Evolutionary conservation across 352 stramenopile genomes (phyloP).

Genomic region (Detonula confervacea): DNA sequence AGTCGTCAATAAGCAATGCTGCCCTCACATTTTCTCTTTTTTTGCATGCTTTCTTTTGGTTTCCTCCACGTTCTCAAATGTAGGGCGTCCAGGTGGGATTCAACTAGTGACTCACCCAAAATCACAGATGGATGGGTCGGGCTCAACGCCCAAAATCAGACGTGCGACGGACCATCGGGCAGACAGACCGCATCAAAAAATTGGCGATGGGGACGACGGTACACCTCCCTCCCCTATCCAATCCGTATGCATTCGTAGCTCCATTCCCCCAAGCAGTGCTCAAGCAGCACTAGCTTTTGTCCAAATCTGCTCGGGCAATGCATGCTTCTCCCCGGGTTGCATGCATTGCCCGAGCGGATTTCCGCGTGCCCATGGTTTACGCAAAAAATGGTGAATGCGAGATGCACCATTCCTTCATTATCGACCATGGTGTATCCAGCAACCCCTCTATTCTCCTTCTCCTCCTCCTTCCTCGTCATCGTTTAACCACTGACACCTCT

Average conservation of each 20-base stretch:
- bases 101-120: neutral
- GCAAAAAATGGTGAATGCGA: neutral
- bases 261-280: neutral
- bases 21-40: too few relatives aligned
- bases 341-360: neutral
- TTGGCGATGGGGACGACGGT: neutral
- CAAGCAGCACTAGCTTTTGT: neutral
- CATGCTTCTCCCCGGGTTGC: neutral
- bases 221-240: neutral
- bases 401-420: neutral
- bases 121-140: neutral
- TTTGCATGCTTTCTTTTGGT: too few relatives aligned
- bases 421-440: neutral
- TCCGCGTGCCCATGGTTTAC: neutral
- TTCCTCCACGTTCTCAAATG: too few relatives aligned
- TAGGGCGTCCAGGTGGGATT: neutral
- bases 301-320: neutral
- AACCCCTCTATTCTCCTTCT: neutral
- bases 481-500: neutral
- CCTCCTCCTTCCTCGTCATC: constrained; percentile 2
- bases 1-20: too few relatives aligned
- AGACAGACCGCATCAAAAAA: neutral
- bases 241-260: neutral
- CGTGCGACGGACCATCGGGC: neutral
- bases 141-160: neutral